Evolutionary conservation across 768 basidiomycete species (phyloP), one percentile per base, ranked within the genome.

Genomic region (Hypholoma sublateritium): DNA sequence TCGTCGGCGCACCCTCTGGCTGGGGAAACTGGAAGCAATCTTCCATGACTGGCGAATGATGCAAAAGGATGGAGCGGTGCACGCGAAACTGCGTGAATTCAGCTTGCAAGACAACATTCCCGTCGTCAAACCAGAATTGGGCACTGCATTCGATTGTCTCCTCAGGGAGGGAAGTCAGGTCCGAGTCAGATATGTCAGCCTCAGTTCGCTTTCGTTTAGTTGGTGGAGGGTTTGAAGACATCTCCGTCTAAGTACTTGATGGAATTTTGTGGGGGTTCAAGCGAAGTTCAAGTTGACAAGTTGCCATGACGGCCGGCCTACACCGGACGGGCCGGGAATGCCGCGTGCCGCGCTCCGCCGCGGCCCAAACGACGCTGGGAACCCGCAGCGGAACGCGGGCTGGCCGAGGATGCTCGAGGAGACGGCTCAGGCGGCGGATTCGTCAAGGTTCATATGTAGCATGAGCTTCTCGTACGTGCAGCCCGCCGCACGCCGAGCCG

Each of bases 401-500:
- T 68, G 70, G 13, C 64, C 66, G 56, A 67, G 71, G 43, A 63
- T 46, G 50, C 61, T 62, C 39, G n/a, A 59, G 35, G 49, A 19
- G 42, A 34, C 21, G 19, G 19, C 46, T 25, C 42, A 25, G 34
- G 39, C 45, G 24, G 41, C 21, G 5, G 42, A 43, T 3, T 54
- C 28, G 19, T 58, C 42, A 6, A 57, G 62, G 36, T 60, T 59
- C 67, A 69, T 67, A 48, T 53, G 72, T 70, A 70, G 73, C 74
- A 80, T 76, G 75, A 79, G 77, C 67, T 79, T 76, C 59, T 77
- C n/a, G n/a, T n/a, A n/a, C 77, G 39, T 77, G 72, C 58, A 78
- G 60, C 16, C 65, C 63, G 14, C 65, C 70, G 44, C 72, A 72
- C 59, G 67, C 77, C 56, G 79, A 77, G 34, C 70, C 75, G 49